A percentile compares a stretch with the other conserved stretches of the same genome.
Evolutionary conservation across 1,284 basidiomycete species (phyloP).

Genomic region (Ustilago tritici): DNA sequence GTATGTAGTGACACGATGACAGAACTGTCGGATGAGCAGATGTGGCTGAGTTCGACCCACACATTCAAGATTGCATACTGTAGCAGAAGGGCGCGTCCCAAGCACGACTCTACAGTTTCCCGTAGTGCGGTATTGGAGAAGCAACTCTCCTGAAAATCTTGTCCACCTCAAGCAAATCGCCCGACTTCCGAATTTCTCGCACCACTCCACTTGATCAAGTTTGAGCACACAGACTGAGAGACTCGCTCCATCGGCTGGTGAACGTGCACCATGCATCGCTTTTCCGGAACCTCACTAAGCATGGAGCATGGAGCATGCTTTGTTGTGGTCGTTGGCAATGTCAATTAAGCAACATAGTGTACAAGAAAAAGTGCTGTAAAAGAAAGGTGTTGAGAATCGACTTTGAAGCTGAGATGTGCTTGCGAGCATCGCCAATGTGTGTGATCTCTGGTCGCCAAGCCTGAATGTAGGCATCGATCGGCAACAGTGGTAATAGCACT

Average conservation of each 20-base stretch:
- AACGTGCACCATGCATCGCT: too few species aligned
- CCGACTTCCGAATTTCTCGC: conserved; percentile 21
- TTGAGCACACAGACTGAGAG: background rate
- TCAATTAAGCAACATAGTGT: background rate
- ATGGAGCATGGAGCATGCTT: too few species aligned
- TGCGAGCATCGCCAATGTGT: background rate
- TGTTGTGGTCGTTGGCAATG: background rate
- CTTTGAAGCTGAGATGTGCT: background rate
- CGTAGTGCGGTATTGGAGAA: background rate
- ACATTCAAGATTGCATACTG: background rate
- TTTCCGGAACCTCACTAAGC: too few species aligned
- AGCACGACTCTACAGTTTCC: conserved; percentile 8
- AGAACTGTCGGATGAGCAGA: conserved; percentile 3
- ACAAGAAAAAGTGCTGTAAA: background rate
- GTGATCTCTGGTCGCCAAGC: background rate
- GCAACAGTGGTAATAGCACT: too few species aligned
- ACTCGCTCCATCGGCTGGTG: too few species aligned
- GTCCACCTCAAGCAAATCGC: background rate
- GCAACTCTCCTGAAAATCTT: conserved; percentile 13
- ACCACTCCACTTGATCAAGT: conserved; percentile 18
- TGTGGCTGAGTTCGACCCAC: conserved; percentile 6
- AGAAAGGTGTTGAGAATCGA: background rate
- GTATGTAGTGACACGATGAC: background rate
- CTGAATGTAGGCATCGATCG: background rate
- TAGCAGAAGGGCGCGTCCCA: conserved; percentile 4